phyloP scores from a whole-genome alignment of 2,329 filamentous ascomycete species.

The Fusarium stilboides region DNA sequence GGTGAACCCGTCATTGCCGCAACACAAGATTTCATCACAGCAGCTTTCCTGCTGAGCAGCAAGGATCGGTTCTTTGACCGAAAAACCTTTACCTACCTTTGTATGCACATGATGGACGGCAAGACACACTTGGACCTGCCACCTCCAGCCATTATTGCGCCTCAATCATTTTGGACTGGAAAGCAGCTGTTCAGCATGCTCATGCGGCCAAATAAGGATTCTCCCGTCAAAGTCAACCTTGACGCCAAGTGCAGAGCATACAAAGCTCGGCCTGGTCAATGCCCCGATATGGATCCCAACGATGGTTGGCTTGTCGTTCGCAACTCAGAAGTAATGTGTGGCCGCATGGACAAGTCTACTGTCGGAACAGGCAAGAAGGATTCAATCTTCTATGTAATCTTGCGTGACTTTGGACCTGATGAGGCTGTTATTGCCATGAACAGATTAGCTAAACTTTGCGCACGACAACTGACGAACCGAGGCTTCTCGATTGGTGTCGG shows the following conservation, averaged over 20 bases:
- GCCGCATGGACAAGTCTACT: slow-evolving; percentile 96
- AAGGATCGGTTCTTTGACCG: slow-evolving; percentile 96
- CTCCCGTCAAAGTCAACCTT: slow-evolving; percentile 87
- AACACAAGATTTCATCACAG: slow-evolving; percentile 99
- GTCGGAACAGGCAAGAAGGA: slow-evolving; percentile 99
- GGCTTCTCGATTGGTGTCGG: slow-evolving; percentile 97
- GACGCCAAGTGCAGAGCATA: slow-evolving; percentile 94
- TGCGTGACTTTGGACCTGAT: slow-evolving; percentile 93
- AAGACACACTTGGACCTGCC: slow-evolving; percentile 86
- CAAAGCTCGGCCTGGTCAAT: slow-evolving; percentile 69
- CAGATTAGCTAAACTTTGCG: slow-evolving; percentile 89
- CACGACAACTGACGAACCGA: slow-evolving; percentile 87
- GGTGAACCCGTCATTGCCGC: slow-evolving; percentile 98
- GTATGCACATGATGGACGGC: slow-evolving; percentile 92
- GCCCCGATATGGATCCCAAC: slow-evolving; percentile 83
- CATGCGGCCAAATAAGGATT: slow-evolving; percentile 89
- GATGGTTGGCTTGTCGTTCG: slow-evolving; percentile 94
- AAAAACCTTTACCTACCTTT: slow-evolving; percentile 89
- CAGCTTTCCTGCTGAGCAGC: slow-evolving; percentile 89
- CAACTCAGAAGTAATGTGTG: slow-evolving; percentile 98
- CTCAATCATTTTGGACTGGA: slow-evolving; percentile 91
- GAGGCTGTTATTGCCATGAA: slow-evolving; percentile 95
- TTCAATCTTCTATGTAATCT: slow-evolving; percentile 96
- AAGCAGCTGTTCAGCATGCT: slow-evolving; percentile 96
- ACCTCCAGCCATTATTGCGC: slow-evolving; percentile 88